Conservation (phyloP, 1,284 basidiomycete species). For the Irpex sp. region DNA sequence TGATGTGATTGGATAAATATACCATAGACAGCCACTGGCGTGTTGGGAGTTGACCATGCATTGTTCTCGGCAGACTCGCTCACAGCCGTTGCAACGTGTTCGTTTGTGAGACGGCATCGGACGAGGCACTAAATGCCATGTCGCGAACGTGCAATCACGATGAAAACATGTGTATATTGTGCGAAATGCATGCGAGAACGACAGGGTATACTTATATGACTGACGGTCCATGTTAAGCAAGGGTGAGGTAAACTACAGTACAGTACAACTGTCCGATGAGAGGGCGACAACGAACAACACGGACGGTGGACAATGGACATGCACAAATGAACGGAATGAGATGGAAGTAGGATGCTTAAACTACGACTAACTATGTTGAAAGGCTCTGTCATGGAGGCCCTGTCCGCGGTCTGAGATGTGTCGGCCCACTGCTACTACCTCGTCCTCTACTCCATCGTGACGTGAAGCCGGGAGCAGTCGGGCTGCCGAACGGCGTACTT, state of each 20-base stretch:
- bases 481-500: conserved; percentile 20
- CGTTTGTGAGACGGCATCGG: too few species aligned
- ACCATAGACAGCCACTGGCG: background rate
- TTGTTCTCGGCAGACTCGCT: too few species aligned
- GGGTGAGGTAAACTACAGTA: background rate
- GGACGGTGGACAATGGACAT: background rate
- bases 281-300: too few species aligned
- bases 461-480: conserved; percentile 17
- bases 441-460: conserved; percentile 3
- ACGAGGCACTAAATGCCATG: too few species aligned
- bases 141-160: too few species aligned
- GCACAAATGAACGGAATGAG: background rate
- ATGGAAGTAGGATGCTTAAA: background rate
- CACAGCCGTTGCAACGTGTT: too few species aligned
- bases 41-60: background rate
- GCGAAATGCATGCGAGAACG: background rate
- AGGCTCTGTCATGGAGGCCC: background rate
- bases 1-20: conserved; percentile 9
- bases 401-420: conserved; percentile 6
- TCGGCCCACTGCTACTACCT: conserved; percentile 4
- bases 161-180: background rate
- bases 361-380: background rate
- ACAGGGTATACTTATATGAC: background rate
- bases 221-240: background rate
- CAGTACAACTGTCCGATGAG: background rate